A percentile compares a stretch with the other conserved stretches of the same genome.
Conservation (phyloP, 176 grass and related monocot species). For the Thinopyrum elongatum region DNA sequence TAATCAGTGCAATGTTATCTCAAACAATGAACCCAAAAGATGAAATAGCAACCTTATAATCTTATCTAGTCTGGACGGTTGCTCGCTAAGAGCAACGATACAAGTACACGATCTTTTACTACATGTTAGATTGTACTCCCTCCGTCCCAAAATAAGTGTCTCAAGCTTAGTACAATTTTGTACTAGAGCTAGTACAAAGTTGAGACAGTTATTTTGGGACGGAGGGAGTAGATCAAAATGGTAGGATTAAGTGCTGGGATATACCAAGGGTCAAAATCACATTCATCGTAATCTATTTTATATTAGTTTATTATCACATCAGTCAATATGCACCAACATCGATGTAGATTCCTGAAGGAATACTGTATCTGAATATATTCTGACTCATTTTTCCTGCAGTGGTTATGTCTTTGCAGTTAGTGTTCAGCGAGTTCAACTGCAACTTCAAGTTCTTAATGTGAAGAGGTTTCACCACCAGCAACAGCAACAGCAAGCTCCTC, state of each 20-base stretch:
- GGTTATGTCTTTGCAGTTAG: slow-evolving; percentile 96
- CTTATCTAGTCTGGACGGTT: background rate
- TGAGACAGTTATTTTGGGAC: too few species aligned
- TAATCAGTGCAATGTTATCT: background rate
- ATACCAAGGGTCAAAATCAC: background rate
- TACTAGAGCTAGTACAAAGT: too few species aligned
- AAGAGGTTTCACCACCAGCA: slow-evolving; percentile 95
- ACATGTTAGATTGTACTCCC: background rate
- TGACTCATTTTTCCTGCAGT: slow-evolving; percentile 39
- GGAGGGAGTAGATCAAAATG: background rate
- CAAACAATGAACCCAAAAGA: background rate
- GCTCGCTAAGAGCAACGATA: background rate
- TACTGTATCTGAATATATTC: slow-evolving; percentile 21
- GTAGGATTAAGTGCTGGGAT: background rate
- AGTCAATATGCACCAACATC: background rate
- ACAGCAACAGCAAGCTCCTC: slow-evolving; percentile 56
- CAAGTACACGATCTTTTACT: background rate
- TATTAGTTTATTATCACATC: background rate
- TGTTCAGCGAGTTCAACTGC: slow-evolving; percentile 82
- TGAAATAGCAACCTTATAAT: background rate
- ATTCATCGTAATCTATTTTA: background rate
- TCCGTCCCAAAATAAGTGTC: too few species aligned
- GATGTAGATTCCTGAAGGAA: slow-evolving; percentile 13
- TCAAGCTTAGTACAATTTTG: too few species aligned
- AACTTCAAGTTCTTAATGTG: slow-evolving; percentile 89